Conservation (phyloP, 2,329 filamentous ascomycete genomes). For the Emmonsiellopsis sp. region DNA sequence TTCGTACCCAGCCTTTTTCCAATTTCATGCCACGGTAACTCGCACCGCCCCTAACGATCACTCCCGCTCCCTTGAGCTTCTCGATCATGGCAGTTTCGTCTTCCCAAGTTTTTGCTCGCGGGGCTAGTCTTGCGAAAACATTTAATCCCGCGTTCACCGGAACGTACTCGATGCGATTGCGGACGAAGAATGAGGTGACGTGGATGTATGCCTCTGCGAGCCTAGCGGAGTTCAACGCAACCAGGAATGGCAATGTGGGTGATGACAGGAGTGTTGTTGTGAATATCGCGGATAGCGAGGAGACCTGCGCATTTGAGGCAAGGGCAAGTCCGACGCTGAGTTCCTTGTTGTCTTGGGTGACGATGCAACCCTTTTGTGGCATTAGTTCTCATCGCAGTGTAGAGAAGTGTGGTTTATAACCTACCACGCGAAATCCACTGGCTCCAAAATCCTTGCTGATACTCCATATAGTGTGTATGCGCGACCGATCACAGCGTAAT, state of each 20-base stretch:
- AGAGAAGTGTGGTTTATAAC: not conserved
- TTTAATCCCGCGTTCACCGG: conserved; percentile 17
- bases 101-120: conserved; percentile 16
- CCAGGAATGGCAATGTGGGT: conserved; percentile 14
- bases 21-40: conserved; percentile 13
- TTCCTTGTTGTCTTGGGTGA: conserved; percentile 16
- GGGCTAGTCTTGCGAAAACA: conserved; percentile 15
- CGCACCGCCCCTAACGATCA: conserved; percentile 14
- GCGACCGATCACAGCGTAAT: conserved; percentile 12
- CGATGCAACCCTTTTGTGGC: conserved; percentile 11
- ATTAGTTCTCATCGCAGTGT: not conserved
- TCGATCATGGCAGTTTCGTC: conserved; percentile 14
- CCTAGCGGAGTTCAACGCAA: conserved; percentile 15
- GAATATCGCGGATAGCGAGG: conserved; percentile 13
- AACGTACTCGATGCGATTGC: conserved; percentile 15
- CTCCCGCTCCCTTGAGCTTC: conserved; percentile 13
- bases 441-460: conserved; percentile 15
- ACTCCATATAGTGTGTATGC: conserved; percentile 16
- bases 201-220: conserved; percentile 15
- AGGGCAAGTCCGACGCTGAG: conserved; percentile 12
- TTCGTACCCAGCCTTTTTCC: conserved; percentile 19
- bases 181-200: conserved; percentile 17
- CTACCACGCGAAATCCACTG: conserved; percentile 14
- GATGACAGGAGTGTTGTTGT: conserved; percentile 16
- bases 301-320: conserved; percentile 14